phyloP scores from a whole-genome alignment of 2,329 filamentous ascomycete species.

The Trichophaea hybrida region DNA sequence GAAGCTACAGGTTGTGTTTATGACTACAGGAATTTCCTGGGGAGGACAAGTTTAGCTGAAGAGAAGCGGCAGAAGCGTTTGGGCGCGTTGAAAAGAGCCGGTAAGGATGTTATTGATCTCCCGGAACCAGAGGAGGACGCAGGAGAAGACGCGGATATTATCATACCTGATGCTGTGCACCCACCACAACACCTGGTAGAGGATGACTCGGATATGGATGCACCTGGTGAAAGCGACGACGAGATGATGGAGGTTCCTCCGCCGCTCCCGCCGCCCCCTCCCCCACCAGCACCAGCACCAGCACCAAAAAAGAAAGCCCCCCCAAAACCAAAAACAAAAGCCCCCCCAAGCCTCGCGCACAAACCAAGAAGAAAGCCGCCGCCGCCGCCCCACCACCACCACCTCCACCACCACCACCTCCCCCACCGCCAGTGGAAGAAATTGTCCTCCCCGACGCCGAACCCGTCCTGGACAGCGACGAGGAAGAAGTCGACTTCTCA shows the following conservation, averaged over 20 bases:
- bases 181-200: background rate
- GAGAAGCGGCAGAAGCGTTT: slow-evolving; percentile 19
- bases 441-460: slow-evolving; percentile 1
- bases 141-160: slow-evolving; percentile 3
- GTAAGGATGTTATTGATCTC: slow-evolving; percentile 15
- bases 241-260: background rate
- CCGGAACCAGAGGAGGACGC: slow-evolving; percentile 12
- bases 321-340: slow-evolving; percentile 8
- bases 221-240: slow-evolving; percentile 12
- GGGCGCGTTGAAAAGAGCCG: slow-evolving; percentile 18
- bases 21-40: slow-evolving; percentile 22
- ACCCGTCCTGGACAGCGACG: slow-evolving; percentile 1
- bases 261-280: slow-evolving; percentile 1
- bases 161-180: slow-evolving; percentile 4
- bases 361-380: slow-evolving; percentile 6
- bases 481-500: slow-evolving; percentile 17
- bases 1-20: slow-evolving; percentile 20
- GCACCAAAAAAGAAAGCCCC: slow-evolving; percentile 1
- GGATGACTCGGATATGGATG: slow-evolving; percentile 14
- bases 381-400: background rate
- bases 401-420: background rate
- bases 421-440: background rate
- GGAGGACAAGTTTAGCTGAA: slow-evolving; percentile 18
- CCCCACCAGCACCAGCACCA: background rate
- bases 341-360: slow-evolving; percentile 3